phyloP scores from a whole-genome alignment of 495 filamentous ascomycete species.

The Letharia lupina region DNA sequence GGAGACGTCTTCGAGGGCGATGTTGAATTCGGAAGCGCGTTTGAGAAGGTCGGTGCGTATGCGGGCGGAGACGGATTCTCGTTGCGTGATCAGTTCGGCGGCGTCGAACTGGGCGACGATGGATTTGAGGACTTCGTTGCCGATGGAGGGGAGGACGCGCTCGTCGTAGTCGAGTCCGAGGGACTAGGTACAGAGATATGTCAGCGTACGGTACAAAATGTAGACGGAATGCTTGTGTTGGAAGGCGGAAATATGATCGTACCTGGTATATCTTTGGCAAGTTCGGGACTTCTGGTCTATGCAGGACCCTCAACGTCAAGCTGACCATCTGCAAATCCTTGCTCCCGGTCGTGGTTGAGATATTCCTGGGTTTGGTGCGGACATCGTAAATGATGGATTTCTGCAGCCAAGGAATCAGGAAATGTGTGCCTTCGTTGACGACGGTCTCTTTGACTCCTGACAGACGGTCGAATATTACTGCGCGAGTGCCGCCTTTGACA shows the following conservation, averaged over 20 bases:
- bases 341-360: conserved; percentile 94
- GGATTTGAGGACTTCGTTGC: conserved; percentile 99
- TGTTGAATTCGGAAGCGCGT: conserved; percentile 98
- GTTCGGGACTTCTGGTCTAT: conserved; percentile 85
- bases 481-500: conserved; percentile 84
- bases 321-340: conserved; percentile 99
- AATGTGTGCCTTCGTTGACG: conserved; percentile 93
- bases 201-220: neutral
- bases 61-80: conserved; percentile 88
- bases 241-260: conserved; percentile 9
- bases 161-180: conserved; percentile 98
- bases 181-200: conserved; percentile 29
- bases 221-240: neutral
- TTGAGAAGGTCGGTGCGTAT: conserved; percentile 92
- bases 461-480: conserved; percentile 95
- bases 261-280: conserved; percentile 99
- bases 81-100: conserved; percentile 97
- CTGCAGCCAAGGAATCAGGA: conserved; percentile 93
- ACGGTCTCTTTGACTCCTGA: conserved; percentile 89
- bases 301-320: conserved; percentile 90
- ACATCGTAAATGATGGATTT: conserved; percentile 95
- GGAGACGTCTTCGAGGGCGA: conserved; percentile 94
- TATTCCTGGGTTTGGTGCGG: conserved; percentile 91
- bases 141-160: conserved; percentile 97
- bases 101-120: conserved; percentile 99